These are phyloP conservation scores for Lecanicillium sp. DNA, from an alignment of 2,329 filamentous ascomycete genomes.

Conservation along the genomic window DNA sequence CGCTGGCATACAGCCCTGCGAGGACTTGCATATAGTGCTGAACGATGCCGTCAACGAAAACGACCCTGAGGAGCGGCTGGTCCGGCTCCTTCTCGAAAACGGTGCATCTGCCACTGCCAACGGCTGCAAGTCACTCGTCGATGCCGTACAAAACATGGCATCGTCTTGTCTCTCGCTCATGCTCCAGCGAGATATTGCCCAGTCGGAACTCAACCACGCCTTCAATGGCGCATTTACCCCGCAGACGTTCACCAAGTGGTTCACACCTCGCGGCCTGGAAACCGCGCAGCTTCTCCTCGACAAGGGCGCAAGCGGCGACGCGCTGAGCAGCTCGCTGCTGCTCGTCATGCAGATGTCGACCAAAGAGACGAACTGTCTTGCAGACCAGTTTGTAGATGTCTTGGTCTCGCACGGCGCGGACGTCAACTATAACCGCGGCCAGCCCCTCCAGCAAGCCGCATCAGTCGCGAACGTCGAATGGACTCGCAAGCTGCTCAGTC, in stretches of 20 bases:
- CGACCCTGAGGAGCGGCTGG: constrained; percentile 39
- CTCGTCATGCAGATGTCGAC: constrained; percentile 39
- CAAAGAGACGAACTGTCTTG: constrained; percentile 32
- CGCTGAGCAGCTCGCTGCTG: constrained; percentile 40
- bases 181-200: constrained; percentile 34
- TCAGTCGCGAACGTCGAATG: constrained; percentile 44
- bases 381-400: constrained; percentile 39
- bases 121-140: constrained; percentile 46
- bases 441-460: constrained; percentile 49
- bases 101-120: constrained; percentile 48
- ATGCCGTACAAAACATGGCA: constrained; percentile 37
- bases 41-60: constrained; percentile 49
- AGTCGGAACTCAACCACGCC: constrained; percentile 37
- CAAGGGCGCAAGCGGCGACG: constrained; percentile 42
- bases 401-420: constrained; percentile 35
- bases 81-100: constrained; percentile 42
- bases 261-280: constrained; percentile 40
- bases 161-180: constrained; percentile 36
- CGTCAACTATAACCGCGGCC: constrained; percentile 46
- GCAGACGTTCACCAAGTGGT: constrained; percentile 37
- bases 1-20: constrained; percentile 41
- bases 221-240: constrained; percentile 41
- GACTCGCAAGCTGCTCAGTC: constrained; percentile 43
- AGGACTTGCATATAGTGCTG: constrained; percentile 46
- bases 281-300: constrained; percentile 43